Evolutionary conservation across 495 filamentous ascomycete genomes (phyloP), one percentile per base, ranked within the genome.

Genomic region (Penicillium fimorum): DNA sequence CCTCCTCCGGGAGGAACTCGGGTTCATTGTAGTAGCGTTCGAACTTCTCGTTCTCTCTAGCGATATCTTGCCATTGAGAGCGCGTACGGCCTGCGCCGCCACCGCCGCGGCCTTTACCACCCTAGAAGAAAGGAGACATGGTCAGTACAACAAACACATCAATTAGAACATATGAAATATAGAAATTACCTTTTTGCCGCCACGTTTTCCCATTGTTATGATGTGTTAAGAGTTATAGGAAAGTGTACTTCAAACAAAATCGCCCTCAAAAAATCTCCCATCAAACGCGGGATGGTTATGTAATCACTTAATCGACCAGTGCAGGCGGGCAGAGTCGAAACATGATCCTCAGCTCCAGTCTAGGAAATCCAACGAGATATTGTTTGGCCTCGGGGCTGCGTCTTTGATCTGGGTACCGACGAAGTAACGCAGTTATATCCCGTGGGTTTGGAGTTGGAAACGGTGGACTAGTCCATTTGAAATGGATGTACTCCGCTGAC

Each of bases 21-120:
- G 90, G 79, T 51, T 76, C 70, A 70, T 95, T 87, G 76, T 98
- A 98, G 76, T 85, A 97, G 52, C 76, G 74, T 70, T 97, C 87
- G 47, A 91, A 84, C 51, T 84, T 83, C 56, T 85, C 84, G 70
- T 97, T 96, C 57, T 82, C 70, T 70, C 87, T 90, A 40, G 72
- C 61, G 20, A 90, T 76, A 25, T 87, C 84, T 18, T 78, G 69
- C 65, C 83, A 89, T 46, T 66, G 66, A 44, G 53, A 53, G 60
- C 70, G 68, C 57, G 60, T 52, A 27, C 58, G 62, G 46, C 68
- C 64, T 49, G 43, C 58, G 57, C 66, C 62, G 59, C 64, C 61
- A 50, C 69, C 64, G 50, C 69, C 64, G 49, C 74, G 68, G 63
- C 73, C 73, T 51, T 54, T 65, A 43, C 61, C 62, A 51, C 59